Evolutionary conservation across 2,329 filamentous ascomycete genomes (phyloP).

Genomic region (Penicillium sclerotiorum): DNA sequence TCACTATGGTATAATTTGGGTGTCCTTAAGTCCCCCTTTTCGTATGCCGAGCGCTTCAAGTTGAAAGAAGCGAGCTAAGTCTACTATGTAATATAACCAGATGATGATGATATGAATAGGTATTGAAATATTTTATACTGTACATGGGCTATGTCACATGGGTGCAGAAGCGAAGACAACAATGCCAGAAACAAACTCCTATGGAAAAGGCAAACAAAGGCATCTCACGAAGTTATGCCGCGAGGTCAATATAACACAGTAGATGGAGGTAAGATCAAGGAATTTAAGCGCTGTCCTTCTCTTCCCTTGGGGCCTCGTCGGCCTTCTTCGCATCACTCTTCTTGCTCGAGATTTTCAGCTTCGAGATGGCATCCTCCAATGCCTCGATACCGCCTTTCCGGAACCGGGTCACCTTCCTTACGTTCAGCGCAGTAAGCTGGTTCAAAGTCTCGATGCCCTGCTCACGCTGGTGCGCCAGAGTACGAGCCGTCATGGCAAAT

Average conservation of each 20-base stretch:
- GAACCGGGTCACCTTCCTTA: slow-evolving; percentile 79
- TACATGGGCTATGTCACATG: slow-evolving; percentile 34
- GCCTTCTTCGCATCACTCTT: slow-evolving; percentile 21
- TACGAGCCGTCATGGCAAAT: slow-evolving; percentile 89
- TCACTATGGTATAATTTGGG: background rate
- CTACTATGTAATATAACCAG: too few species aligned
- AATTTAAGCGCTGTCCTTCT: background rate
- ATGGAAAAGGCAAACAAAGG: slow-evolving; percentile 8
- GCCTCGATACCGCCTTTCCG: slow-evolving; percentile 66
- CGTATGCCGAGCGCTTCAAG: too few species aligned
- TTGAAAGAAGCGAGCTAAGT: too few species aligned
- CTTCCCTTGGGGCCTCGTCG: slow-evolving; percentile 3
- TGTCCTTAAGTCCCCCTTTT: too few species aligned
- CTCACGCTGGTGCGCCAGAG: slow-evolving; percentile 65
- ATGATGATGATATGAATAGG: slow-evolving; percentile 11
- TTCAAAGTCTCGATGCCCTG: slow-evolving; percentile 62
- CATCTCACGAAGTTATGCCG: background rate
- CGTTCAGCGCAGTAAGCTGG: slow-evolving; percentile 74
- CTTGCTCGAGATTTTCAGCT: slow-evolving; percentile 60
- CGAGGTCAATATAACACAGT: background rate
- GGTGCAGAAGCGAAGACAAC: slow-evolving; percentile 19
- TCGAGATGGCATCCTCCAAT: slow-evolving; percentile 63
- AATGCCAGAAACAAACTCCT: slow-evolving; percentile 26
- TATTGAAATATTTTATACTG: slow-evolving; percentile 30
- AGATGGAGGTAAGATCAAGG: background rate